Conservation (phyloP, 768 basidiomycete genomes). For the Lactifluus subvellereus region DNA sequence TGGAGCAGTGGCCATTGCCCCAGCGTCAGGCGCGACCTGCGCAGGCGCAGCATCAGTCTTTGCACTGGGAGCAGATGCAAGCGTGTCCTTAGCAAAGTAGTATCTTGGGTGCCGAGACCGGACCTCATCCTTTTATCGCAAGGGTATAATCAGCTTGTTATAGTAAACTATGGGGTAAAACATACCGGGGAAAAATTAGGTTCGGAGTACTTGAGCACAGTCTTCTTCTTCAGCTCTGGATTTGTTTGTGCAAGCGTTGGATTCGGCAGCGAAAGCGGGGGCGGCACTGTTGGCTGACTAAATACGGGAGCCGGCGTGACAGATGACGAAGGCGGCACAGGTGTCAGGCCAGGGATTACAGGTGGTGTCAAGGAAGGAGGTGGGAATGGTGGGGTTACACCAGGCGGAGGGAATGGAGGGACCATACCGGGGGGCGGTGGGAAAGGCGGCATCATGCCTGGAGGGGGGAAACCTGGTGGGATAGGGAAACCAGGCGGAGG, state of each 20-base stretch:
- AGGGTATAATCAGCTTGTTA: background rate
- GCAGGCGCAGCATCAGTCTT: constrained; percentile 30
- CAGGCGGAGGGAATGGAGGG: constrained; percentile 27
- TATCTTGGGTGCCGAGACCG: constrained; percentile 63
- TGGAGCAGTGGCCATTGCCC: constrained; percentile 19
- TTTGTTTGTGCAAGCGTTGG: constrained; percentile 57
- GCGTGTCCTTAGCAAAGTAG: constrained; percentile 42
- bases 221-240: constrained; percentile 69
- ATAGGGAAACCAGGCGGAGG: constrained; percentile 33
- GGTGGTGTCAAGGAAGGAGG: constrained; percentile 29
- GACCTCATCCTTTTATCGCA: constrained; percentile 58
- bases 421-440: constrained; percentile 25
- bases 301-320: constrained; percentile 26
- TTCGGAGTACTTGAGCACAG: constrained; percentile 66
- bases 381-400: constrained; percentile 30
- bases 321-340: constrained; percentile 28
- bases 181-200: constrained; percentile 75
- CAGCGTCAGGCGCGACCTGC: constrained; percentile 21
- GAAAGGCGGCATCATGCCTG: constrained; percentile 29
- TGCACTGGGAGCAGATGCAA: constrained; percentile 30
- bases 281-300: constrained; percentile 21
- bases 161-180: constrained; percentile 17
- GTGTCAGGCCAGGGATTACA: constrained; percentile 27
- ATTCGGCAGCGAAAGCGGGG: constrained; percentile 47
- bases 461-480: constrained; percentile 31